phyloP scores from a whole-genome alignment of 164 flowering plant genomes.

The Euptelea pleiosperma region DNA sequence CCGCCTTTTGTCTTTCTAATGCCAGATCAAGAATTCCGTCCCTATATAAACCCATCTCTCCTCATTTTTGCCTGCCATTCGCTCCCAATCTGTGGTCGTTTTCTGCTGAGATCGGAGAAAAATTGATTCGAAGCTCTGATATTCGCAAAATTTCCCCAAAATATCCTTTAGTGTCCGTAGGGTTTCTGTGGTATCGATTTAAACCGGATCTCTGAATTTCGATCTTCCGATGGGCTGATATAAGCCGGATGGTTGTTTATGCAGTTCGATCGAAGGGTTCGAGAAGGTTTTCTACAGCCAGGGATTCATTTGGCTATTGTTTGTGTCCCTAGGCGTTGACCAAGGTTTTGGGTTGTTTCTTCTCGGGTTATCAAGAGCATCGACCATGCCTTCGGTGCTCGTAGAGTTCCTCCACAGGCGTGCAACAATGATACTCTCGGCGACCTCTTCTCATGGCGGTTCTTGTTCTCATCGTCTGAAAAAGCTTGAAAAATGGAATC shows the following conservation, averaged over 20 bases:
- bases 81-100: too few relatives aligned
- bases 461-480: slow-evolving; percentile 80
- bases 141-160: too few relatives aligned
- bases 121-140: too few relatives aligned
- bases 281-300: slow-evolving; percentile 1
- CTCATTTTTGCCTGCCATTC: too few relatives aligned
- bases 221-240: slow-evolving; percentile 4
- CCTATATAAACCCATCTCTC: too few relatives aligned
- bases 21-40: too few relatives aligned
- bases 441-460: slow-evolving; percentile 41
- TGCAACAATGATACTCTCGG: slow-evolving; percentile 25
- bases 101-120: too few relatives aligned
- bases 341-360: neutral
- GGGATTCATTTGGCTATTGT: slow-evolving; percentile 6
- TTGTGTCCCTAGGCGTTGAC: neutral
- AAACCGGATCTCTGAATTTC: too few relatives aligned
- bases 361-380: slow-evolving; percentile 47
- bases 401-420: slow-evolving; percentile 16
- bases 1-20: too few relatives aligned
- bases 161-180: too few relatives aligned
- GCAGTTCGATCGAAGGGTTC: slow-evolving; percentile 1
- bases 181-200: too few relatives aligned
- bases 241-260: neutral
- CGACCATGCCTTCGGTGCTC: slow-evolving; percentile 66
- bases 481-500: slow-evolving; percentile 72